Conservation (phyloP, 2,329 filamentous ascomycete species). For the Cercospora brassicicola region DNA sequence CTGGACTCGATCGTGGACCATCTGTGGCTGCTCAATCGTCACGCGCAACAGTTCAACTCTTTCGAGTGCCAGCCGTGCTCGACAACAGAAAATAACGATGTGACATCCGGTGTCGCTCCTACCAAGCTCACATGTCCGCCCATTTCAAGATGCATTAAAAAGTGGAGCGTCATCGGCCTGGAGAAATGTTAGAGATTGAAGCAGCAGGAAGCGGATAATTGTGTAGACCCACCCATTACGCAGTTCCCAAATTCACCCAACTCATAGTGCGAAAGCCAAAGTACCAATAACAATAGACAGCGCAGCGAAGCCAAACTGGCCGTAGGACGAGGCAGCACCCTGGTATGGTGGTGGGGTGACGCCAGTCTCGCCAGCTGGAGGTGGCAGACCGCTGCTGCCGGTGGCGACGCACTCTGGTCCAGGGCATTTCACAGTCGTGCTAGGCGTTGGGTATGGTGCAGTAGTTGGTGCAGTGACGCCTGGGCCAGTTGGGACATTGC, state of each 20-base stretch:
- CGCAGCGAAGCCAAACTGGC: slow-evolving; percentile 19
- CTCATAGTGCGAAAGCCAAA: slow-evolving; percentile 30
- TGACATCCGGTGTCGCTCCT: neutral
- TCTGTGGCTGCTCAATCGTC: neutral
- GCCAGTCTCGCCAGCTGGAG: slow-evolving; percentile 15
- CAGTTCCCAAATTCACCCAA: neutral
- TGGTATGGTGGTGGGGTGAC: slow-evolving; percentile 21
- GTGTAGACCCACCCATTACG: slow-evolving; percentile 6
- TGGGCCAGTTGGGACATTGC: slow-evolving; percentile 15
- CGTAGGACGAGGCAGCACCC: slow-evolving; percentile 19
- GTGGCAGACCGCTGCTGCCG: slow-evolving; percentile 25
- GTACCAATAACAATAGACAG: slow-evolving; percentile 25
- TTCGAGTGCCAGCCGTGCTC: neutral
- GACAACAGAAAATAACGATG: neutral
- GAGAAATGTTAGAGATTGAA: neutral
- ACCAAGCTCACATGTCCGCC: neutral
- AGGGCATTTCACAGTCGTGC: slow-evolving; percentile 27
- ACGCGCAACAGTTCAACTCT: neutral
- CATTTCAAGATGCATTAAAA: slow-evolving; percentile 3
- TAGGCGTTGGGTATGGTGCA: slow-evolving; percentile 25
- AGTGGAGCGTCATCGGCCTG: neutral
- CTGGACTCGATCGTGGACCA: neutral
- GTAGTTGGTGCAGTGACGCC: slow-evolving; percentile 11
- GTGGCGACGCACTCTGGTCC: slow-evolving; percentile 31
- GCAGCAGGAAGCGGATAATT: neutral